A percentile compares a stretch with the other conserved stretches of the same genome.
These are phyloP conservation scores for Evernia prunastri DNA, from an alignment of 495 filamentous ascomycete species.

Conservation along the genomic window DNA sequence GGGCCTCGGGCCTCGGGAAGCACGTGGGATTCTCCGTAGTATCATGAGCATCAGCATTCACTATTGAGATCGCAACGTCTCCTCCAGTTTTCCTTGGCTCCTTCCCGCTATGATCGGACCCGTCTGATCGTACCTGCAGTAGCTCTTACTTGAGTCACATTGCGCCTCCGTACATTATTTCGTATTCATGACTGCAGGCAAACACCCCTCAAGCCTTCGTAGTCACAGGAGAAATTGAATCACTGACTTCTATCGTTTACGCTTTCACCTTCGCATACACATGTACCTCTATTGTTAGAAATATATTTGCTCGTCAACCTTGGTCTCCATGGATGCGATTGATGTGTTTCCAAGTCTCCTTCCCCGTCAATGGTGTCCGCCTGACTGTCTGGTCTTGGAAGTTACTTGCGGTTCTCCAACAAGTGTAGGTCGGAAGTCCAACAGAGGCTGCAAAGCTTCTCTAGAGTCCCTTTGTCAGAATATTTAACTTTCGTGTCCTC, in stretches of 20 bases:
- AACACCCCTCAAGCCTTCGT: no score
- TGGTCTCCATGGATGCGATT: neutral
- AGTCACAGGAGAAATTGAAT: no score
- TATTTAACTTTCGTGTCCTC: neutral
- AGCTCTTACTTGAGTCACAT: no score
- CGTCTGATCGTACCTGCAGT: conserved; percentile 7
- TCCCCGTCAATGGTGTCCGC: neutral
- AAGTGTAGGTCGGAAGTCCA: neutral
- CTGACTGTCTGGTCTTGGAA: neutral
- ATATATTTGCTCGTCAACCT: no score
- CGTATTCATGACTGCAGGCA: neutral
- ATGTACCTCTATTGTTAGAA: conserved; percentile 2
- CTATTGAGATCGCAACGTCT: no score
- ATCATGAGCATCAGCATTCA: no score
- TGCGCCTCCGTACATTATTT: no score
- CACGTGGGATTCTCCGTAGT: no score
- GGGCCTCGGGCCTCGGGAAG: neutral
- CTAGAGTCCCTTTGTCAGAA: neutral
- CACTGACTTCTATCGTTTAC: no score
- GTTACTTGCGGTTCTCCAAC: neutral
- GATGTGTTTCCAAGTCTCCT: conserved; percentile 1
- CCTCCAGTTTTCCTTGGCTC: no score
- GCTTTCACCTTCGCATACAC: neutral
- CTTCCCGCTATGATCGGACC: no score
- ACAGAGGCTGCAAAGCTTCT: conserved; percentile 3